Conservation (phyloP, 2,329 filamentous ascomycete genomes). For the Pseudopyricularia javanii region DNA sequence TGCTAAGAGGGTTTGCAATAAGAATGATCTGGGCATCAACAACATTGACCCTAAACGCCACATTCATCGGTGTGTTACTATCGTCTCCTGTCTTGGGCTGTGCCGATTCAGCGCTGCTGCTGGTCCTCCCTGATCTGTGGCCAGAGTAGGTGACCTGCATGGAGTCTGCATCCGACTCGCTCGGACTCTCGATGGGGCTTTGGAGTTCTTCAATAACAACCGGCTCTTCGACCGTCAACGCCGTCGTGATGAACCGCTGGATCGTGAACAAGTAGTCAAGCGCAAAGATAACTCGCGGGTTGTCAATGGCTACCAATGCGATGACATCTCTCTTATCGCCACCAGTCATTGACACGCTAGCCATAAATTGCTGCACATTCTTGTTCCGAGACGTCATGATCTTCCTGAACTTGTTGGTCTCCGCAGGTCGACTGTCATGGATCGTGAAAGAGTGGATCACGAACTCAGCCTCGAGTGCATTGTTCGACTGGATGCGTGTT, state of each 20-base stretch:
- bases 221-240: slow-evolving; percentile 51
- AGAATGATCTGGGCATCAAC: slow-evolving; percentile 95
- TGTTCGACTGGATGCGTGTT: slow-evolving; percentile 83
- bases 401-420: slow-evolving; percentile 91
- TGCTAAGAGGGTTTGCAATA: slow-evolving; percentile 83
- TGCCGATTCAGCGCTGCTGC: slow-evolving; percentile 7
- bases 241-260: slow-evolving; percentile 67
- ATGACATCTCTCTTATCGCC: slow-evolving; percentile 73
- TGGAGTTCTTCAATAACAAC: slow-evolving; percentile 36
- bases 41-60: slow-evolving; percentile 85
- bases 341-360: slow-evolving; percentile 83
- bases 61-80: slow-evolving; percentile 42
- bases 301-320: slow-evolving; percentile 87
- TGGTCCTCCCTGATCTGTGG: slow-evolving; percentile 17
- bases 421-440: slow-evolving; percentile 74
- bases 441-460: slow-evolving; percentile 92
- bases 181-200: slow-evolving; percentile 41
- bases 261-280: slow-evolving; percentile 91
- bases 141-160: slow-evolving; percentile 33
- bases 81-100: slow-evolving; percentile 5
- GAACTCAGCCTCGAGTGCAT: slow-evolving; percentile 83
- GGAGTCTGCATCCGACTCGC: slow-evolving; percentile 48
- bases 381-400: slow-evolving; percentile 98
- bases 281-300: slow-evolving; percentile 86
- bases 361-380: slow-evolving; percentile 96